These are phyloP conservation scores for Phellopilus nigrolimitatus DNA, from an alignment of 1,284 basidiomycete species.

Conservation along the genomic window DNA sequence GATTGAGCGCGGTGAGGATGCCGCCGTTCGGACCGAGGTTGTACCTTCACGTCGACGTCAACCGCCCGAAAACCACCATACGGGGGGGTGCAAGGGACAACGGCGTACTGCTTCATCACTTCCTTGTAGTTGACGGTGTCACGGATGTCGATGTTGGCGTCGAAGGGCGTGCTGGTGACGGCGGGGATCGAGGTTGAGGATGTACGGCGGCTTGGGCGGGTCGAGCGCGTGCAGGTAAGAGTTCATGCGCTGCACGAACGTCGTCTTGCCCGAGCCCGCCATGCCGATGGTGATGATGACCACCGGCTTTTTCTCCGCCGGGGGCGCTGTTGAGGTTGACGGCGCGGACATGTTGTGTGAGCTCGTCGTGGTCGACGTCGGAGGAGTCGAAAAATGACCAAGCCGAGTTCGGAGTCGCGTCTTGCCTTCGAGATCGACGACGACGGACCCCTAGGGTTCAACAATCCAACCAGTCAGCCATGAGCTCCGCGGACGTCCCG, in stretches of 20 bases:
- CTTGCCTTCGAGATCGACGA: background rate
- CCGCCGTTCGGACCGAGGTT: conserved; percentile 98
- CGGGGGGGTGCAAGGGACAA: conserved; percentile 20
- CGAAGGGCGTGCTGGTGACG: conserved; percentile 85
- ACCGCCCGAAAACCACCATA: conserved; percentile 17
- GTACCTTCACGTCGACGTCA: conserved; percentile 57
- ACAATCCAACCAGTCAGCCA: too few species aligned
- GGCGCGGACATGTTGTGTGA: conserved; percentile 7
- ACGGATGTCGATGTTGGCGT: conserved; percentile 96
- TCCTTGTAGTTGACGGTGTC: conserved; percentile 97
- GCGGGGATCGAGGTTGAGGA: conserved; percentile 98
- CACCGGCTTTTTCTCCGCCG: conserved; percentile 54
- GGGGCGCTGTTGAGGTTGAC: conserved; percentile 13
- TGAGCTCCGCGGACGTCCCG: conserved; percentile 24
- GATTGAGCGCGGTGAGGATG: conserved; percentile 93
- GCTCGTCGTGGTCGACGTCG: background rate
- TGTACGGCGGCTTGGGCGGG: conserved; percentile 78
- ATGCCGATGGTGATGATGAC: conserved; percentile 90
- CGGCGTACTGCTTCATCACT: conserved; percentile 97
- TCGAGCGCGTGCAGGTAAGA: conserved; percentile 71
- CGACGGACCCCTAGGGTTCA: too few species aligned
- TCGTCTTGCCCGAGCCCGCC: conserved; percentile 96
- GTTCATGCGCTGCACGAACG: conserved; percentile 92
- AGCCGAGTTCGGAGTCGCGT: background rate
- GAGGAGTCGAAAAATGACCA: background rate